Evolutionary conservation across 2,329 filamentous ascomycete genomes (phyloP), one percentile per base, ranked within the genome.

Genomic region (Aspergillus bombycis): DNA sequence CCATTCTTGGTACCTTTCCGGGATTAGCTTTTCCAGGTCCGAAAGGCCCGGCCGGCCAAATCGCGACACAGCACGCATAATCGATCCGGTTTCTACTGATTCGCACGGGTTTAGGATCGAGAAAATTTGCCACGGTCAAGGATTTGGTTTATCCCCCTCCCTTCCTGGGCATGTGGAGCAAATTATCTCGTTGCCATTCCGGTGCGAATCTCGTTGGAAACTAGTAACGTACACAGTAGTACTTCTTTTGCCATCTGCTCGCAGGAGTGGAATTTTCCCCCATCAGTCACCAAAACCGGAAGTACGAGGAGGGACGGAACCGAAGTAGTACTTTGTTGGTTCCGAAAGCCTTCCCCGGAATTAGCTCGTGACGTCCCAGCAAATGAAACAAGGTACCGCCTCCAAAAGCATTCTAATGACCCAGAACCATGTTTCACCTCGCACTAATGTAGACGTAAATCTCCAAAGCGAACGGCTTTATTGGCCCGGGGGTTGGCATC

Each of bases 401-500:
- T 38, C 32, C 32, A 55, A 26, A 9, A 23, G 52, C n/a, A 55
- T 38, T 36, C 52, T 55, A 48, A n/a, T 16, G 43, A 32, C 21
- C 59, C 52, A 38, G 36, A 34, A 36, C 30, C 50, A 30, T 56
- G 61, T 63, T 63, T 60, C 61, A 63, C 28, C 34, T 52, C 53
- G 26, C 45, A 41, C 58, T 26, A 48, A 23, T 26, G 19, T 61
- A 38, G 45, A 58, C 30, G 16, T 38, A 46, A 28, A 54, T 50
- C 14, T 50, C n/a, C 19, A 38, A 38, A 38, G 32, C 36, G 21
- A 55, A 55, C 14, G 34, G 34, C 19, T 41, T 60, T n/a, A 67
- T 67, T 67, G 62, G 65, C 9, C 45, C 65, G 65, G 60, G 62
- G 60, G 53, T 55, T 23, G 19, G 11, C 14, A 57, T 57, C 65